Conservation (phyloP, 441 rosid genomes). For the Croton setiger region DNA sequence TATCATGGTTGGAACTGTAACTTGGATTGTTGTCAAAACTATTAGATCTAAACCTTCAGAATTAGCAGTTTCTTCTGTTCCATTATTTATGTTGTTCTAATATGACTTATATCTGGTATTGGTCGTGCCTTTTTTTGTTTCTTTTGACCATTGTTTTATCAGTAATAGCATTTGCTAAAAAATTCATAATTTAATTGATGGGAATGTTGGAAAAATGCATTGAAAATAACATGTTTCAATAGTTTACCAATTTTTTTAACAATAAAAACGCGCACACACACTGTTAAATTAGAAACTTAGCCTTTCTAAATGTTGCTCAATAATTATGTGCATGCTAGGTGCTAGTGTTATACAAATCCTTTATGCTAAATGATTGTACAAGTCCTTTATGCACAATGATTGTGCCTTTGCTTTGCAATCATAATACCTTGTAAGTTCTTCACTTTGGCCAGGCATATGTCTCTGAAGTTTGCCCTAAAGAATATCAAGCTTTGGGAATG, state of each 20-base stretch:
- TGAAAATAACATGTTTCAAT: background rate
- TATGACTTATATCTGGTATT: background rate
- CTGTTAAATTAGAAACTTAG: no score
- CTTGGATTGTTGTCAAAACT: no score
- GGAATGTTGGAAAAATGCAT: background rate
- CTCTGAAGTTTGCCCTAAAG: slow-evolving; percentile 41
- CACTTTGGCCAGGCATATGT: slow-evolving; percentile 45
- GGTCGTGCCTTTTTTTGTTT: background rate
- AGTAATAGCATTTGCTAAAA: no score
- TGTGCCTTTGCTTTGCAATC: background rate
- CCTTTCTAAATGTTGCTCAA: background rate
- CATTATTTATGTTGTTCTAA: no score
- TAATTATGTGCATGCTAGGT: background rate
- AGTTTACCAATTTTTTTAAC: background rate
- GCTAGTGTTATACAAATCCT: no score
- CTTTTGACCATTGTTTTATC: background rate
- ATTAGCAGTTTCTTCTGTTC: no score
- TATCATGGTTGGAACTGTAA: no score
- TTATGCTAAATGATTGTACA: background rate
- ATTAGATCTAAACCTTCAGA: no score
- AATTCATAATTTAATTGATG: background rate
- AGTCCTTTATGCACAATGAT: background rate
- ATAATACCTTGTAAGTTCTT: background rate
- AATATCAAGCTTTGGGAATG: slow-evolving; percentile 48
- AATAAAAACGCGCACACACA: no score